Evolutionary conservation across 805 yeast genomes (phyloP).

Genomic region (Suhomyces sp.): DNA sequence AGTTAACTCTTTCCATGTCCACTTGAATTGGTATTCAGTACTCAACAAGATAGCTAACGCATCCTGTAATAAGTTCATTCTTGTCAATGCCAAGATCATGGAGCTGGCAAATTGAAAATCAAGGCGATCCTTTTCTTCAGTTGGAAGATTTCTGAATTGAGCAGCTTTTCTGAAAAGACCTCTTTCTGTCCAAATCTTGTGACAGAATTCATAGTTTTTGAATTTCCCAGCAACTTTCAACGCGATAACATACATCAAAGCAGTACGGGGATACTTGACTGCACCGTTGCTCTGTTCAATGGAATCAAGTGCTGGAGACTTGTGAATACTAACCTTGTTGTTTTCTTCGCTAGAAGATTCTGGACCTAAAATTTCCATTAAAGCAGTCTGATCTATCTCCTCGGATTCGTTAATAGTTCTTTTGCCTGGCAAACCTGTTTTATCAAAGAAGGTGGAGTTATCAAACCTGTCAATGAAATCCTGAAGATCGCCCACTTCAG

Average conservation of each 20-base stretch:
- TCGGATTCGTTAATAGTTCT: not conserved
- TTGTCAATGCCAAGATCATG: conserved; percentile 60
- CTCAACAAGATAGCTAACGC: conserved; percentile 67
- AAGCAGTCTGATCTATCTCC: not conserved
- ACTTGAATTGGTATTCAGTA: conserved; percentile 63
- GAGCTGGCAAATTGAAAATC: conserved; percentile 71
- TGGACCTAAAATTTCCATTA: not conserved
- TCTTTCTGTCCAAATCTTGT: conserved; percentile 71
- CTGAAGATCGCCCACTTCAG: conserved; percentile 27
- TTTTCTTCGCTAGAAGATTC: not conserved
- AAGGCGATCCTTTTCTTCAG: conserved; percentile 36
- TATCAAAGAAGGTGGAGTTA: conserved; percentile 27
- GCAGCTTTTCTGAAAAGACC: conserved; percentile 63
- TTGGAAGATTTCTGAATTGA: conserved; percentile 42
- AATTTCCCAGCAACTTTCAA: conserved; percentile 63
- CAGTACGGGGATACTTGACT: conserved; percentile 23
- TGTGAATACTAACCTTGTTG: conserved; percentile 7
- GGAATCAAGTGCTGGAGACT: conserved; percentile 20
- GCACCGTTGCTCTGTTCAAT: not conserved
- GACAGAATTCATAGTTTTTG: conserved; percentile 56
- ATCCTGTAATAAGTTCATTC: conserved; percentile 57
- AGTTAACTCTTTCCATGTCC: conserved; percentile 51
- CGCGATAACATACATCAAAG: conserved; percentile 56
- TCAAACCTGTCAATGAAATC: conserved; percentile 36
- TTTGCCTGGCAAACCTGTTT: conserved; percentile 16